Conservation (phyloP, 441 rosid genomes). For the Erodium chrysanthum region DNA sequence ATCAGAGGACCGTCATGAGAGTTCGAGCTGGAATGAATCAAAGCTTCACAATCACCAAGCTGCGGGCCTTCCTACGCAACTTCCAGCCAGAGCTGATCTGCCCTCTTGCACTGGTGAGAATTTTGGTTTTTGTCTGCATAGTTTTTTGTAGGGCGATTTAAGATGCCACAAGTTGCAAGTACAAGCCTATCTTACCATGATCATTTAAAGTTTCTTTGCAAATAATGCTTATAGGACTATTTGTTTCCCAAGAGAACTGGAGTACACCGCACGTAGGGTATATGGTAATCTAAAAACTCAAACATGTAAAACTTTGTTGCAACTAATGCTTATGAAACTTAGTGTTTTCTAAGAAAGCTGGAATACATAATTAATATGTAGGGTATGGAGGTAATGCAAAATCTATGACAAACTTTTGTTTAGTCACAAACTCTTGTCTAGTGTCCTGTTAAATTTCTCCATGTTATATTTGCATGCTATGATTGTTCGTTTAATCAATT, state of each 20-base stretch:
- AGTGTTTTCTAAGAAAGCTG: not conserved
- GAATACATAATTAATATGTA: not conserved
- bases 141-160: too few relatives aligned
- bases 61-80: constrained; percentile 66
- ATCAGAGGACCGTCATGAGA: constrained; percentile 42
- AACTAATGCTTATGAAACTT: not conserved
- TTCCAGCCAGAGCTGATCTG: constrained; percentile 78
- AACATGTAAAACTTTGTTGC: not conserved
- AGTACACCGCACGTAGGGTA: not conserved
- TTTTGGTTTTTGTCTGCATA: not conserved
- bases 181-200: not conserved
- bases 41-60: constrained; percentile 49
- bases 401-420: not conserved
- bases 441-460: not conserved
- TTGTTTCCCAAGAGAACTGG: not conserved
- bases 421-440: not conserved
- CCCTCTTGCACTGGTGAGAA: constrained; percentile 70
- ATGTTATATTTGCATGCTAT: not conserved
- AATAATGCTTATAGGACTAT: too few relatives aligned
- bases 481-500: not conserved
- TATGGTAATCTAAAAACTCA: not conserved
- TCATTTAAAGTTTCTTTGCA: not conserved
- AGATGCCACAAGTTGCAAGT: not conserved
- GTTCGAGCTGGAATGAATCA: constrained; percentile 29
- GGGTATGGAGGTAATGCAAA: not conserved